phyloP scores from a whole-genome alignment of 2,329 filamentous ascomycete species.

The Penicillium sp. region DNA sequence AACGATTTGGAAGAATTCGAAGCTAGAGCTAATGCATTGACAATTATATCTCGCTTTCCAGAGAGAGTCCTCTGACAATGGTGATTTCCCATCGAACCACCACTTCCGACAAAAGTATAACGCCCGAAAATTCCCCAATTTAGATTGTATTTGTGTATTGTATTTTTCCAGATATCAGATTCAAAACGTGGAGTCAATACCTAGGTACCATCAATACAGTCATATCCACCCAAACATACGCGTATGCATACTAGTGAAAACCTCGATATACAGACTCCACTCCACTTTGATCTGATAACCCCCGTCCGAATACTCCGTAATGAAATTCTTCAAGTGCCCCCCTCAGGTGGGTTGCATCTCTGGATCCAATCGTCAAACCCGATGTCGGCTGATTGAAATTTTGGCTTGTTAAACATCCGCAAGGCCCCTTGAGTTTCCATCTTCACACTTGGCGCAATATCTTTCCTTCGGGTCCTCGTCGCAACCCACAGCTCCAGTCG shows the following conservation, averaged over 20 bases:
- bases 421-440: background rate
- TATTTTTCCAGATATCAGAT: too few relatives aligned
- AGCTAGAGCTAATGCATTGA: too few relatives aligned
- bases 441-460: constrained; percentile 4
- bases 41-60: too few relatives aligned
- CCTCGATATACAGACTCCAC: background rate
- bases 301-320: constrained; percentile 4
- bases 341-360: constrained; percentile 9
- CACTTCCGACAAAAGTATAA: background rate
- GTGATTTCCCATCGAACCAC: background rate
- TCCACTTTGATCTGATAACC: constrained; percentile 13
- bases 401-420: constrained; percentile 6
- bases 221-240: background rate
- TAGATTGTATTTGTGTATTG: background rate
- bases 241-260: background rate
- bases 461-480: background rate
- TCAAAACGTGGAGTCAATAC: too few relatives aligned
- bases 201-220: background rate
- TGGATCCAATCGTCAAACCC: constrained; percentile 9
- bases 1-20: too few relatives aligned
- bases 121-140: too few relatives aligned
- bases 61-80: background rate
- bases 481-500: background rate
- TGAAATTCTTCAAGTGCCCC: constrained; percentile 7
- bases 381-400: constrained; percentile 15